Conservation (phyloP, 148 eudicot species). For the Rhododendron griersonianum region DNA sequence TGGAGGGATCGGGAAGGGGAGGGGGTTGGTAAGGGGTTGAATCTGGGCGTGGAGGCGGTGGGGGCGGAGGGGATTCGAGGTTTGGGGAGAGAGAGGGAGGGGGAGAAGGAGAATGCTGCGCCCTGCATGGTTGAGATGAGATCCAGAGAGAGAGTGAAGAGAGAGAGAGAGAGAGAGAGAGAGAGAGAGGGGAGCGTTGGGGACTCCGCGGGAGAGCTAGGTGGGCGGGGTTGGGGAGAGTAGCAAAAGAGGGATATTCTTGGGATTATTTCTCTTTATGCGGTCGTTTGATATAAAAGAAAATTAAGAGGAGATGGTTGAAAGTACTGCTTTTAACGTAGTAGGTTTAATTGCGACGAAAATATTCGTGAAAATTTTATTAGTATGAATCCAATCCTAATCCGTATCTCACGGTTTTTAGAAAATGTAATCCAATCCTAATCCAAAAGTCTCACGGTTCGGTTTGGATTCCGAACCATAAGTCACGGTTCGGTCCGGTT, state of each 20-base stretch:
- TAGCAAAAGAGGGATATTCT: neutral
- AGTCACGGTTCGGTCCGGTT: too few species aligned
- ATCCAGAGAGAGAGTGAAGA: constrained; percentile 8
- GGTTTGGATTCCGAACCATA: too few species aligned
- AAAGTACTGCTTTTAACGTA: too few species aligned
- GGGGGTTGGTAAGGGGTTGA: constrained; percentile 13
- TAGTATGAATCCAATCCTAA: too few species aligned
- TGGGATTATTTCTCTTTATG: neutral
- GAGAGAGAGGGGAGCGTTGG: constrained; percentile 14
- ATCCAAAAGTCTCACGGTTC: too few species aligned
- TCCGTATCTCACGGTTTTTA: too few species aligned
- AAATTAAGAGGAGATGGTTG: too few species aligned
- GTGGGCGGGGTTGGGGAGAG: neutral
- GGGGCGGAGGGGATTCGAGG: constrained; percentile 17
- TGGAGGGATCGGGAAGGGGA: constrained; percentile 9
- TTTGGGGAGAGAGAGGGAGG: constrained; percentile 29
- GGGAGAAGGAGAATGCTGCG: constrained; percentile 40
- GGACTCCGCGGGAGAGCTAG: constrained; percentile 25
- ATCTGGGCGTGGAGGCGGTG: constrained; percentile 1
- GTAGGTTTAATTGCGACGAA: too few species aligned
- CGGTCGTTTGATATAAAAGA: too few species aligned
- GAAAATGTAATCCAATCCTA: too few species aligned
- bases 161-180: constrained; percentile 6
- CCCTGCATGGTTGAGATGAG: constrained; percentile 50
- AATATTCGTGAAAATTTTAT: too few species aligned